Evolutionary conservation across 352 stramenopile genomes (phyloP), one percentile per base, ranked within the genome.

Genomic region (Pilasporangium apinafurcum): DNA sequence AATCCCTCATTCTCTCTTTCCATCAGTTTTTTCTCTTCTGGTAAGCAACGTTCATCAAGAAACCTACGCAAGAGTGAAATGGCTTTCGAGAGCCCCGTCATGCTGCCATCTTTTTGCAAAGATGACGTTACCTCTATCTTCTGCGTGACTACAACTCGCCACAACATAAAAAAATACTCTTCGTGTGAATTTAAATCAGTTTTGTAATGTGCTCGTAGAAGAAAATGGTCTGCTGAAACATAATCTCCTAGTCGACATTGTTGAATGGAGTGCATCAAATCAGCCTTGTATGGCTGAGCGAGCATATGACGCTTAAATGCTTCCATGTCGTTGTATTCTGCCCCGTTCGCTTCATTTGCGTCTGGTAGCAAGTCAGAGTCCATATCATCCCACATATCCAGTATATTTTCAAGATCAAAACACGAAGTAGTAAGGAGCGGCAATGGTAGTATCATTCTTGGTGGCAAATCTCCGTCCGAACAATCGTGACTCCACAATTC

Each of bases 161-260:
- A 78, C 6, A 61, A 50, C 7, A 73, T 48, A 0, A 78, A 33
- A 2, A 74, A 34, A 36, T 82, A 82, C 37, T 82, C 68, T 3
- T 75, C 68, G 5, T 68, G 62, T 8, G 56, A 76, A n/a, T 82
- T 65, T 4, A 75, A 45, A 3, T 29, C 37, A 8, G 65, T 76
- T 32, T 72, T 70, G 62, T 82, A 82, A 32, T 82, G 65, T 1
- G 62, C 68, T 4, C 68, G 62, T 20, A 82, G 56, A 14, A 82
- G 41, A 21, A 27, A 63, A 2, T 53, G 38, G 1, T 46, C 46
- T 4, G 68, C 59, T 17, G 49, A 44, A 9, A 65, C 47, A 25
- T 55, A 65, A 2, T 59, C 48, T 0, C 30, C 30, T 2, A 37
- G 1, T 2, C 39, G 50, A 6, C 48, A 52, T 16, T 34, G 24